These are phyloP conservation scores for Avena sativa DNA, from an alignment of 176 grass and related monocot species.

Conservation along the genomic window DNA sequence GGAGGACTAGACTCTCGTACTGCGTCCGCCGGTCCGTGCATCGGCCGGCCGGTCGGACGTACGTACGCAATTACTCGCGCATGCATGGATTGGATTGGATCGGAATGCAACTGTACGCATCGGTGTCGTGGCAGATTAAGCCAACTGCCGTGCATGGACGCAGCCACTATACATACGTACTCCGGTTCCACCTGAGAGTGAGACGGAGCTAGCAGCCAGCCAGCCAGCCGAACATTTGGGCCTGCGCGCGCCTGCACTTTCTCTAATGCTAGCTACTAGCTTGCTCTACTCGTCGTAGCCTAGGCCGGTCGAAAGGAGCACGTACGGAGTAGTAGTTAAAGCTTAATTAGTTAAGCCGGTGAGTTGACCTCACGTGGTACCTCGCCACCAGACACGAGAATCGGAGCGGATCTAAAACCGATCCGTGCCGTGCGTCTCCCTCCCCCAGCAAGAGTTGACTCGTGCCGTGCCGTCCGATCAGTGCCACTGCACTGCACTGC, in stretches of 20 bases:
- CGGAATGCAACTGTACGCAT: neutral
- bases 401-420: slow-evolving; percentile 13
- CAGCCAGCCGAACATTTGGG: neutral
- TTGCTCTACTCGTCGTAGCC: too few species aligned
- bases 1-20: slow-evolving; percentile 25
- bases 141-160: neutral
- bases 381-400: neutral
- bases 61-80: neutral
- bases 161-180: neutral
- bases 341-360: slow-evolving; percentile 1
- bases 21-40: neutral
- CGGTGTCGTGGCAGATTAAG: slow-evolving; percentile 3
- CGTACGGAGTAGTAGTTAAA: neutral
- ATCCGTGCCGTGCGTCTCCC: neutral
- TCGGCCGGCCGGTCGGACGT: neutral
- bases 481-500: neutral
- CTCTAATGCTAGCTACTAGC: neutral
- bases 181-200: neutral
- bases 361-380: slow-evolving; percentile 7
- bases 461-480: neutral
- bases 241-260: neutral
- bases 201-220: neutral
- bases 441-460: slow-evolving; percentile 32
- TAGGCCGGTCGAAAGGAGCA: slow-evolving; percentile 14
- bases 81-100: neutral